Conservation (phyloP, 768 basidiomycete genomes). For the Rhodotorula kratochvilovae region DNA sequence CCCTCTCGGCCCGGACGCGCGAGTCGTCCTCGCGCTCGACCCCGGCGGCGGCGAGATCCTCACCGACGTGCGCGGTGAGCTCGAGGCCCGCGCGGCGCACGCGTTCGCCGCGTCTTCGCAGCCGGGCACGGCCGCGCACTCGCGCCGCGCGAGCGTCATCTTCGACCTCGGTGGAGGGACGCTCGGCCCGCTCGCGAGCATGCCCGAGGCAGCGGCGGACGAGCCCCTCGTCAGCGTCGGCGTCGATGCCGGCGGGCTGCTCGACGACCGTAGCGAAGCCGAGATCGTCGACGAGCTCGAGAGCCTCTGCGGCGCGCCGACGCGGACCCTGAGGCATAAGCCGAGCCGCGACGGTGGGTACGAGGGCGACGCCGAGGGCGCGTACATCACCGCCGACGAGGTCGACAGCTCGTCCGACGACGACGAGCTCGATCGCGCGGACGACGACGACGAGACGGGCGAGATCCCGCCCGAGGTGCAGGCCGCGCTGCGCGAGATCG, state of each 20-base stretch:
- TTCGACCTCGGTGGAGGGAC: neutral
- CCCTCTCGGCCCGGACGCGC: neutral
- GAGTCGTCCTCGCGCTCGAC: neutral
- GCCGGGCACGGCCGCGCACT: neutral
- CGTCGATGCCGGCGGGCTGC: neutral
- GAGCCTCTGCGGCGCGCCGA: constrained; percentile 19
- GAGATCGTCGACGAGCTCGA: constrained; percentile 42
- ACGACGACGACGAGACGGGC: neutral
- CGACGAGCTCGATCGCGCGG: neutral
- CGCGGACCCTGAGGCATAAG: constrained; percentile 7
- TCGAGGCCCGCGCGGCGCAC: neutral
- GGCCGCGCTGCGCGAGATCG: constrained; percentile 9
- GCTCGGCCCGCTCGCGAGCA: neutral
- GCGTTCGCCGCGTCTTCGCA: neutral
- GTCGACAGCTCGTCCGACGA: neutral
- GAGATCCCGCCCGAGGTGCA: constrained; percentile 24
- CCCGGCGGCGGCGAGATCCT: neutral
- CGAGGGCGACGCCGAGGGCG: neutral
- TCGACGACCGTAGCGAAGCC: constrained; percentile 4
- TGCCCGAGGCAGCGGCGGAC: neutral
- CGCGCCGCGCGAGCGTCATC: neutral
- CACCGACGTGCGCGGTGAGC: constrained; percentile 29
- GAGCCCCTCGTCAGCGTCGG: neutral
- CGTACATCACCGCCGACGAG: neutral
- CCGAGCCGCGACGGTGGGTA: constrained; percentile 9